These are phyloP conservation scores for Chlamydomonas sphaeroides DNA, from an alignment of 139 green algal species.

Conservation along the genomic window DNA sequence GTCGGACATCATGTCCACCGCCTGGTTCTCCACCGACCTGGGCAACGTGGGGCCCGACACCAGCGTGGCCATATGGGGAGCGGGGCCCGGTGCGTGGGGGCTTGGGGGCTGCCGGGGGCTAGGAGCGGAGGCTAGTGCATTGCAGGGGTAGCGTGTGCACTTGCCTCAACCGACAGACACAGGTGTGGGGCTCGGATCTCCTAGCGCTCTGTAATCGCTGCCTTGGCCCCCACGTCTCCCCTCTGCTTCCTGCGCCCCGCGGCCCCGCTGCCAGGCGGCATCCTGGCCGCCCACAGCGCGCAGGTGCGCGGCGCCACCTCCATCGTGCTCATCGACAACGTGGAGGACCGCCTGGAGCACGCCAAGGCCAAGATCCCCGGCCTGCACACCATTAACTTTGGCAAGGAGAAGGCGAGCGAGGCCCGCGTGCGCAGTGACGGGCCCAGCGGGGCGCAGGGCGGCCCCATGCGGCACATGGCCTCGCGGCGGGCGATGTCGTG, in stretches of 20 bases:
- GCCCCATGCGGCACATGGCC: neutral
- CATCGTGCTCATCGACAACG: slow-evolving; percentile 75
- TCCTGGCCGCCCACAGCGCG: slow-evolving; percentile 77
- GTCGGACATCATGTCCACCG: slow-evolving; percentile 81
- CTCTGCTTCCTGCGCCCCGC: neutral
- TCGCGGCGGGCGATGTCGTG: too few species aligned
- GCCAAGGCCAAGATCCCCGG: slow-evolving; percentile 41
- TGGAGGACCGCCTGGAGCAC: slow-evolving; percentile 67
- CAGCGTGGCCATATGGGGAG: slow-evolving; percentile 81
- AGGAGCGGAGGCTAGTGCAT: too few species aligned
- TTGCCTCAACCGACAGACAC: too few species aligned
- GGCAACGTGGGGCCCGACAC: slow-evolving; percentile 66
- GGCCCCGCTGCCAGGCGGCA: slow-evolving; percentile 57
- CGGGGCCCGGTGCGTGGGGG: slow-evolving; percentile 64
- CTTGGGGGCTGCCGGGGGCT: too few species aligned
- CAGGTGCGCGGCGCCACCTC: slow-evolving; percentile 55
- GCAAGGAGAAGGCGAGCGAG: slow-evolving; percentile 44
- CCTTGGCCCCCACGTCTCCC: too few species aligned
- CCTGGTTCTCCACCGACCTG: slow-evolving; percentile 76
- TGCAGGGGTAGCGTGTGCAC: too few species aligned
- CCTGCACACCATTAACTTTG: slow-evolving; percentile 70
- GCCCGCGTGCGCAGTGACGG: neutral
- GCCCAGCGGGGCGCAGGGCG: neutral
- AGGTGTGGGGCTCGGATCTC: too few species aligned
- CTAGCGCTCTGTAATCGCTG: too few species aligned